Base-by-base conservation (phyloP, 1,139 yeast species). In the Diutina catenulata region DNA sequence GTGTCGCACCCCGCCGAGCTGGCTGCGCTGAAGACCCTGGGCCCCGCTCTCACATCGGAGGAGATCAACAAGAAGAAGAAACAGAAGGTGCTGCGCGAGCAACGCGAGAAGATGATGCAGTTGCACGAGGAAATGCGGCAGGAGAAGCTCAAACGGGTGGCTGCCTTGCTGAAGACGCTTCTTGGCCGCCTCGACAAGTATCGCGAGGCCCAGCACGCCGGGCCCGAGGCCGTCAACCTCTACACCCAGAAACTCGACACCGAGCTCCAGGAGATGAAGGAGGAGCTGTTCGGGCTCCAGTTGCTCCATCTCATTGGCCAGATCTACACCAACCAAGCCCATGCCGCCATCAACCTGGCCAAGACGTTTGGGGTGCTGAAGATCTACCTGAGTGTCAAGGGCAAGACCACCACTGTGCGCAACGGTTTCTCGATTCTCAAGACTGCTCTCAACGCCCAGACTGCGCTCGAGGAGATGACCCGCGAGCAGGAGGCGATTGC, bases 211-310 rank as follows among this genome's bases (percentile, higher is more conserved):
- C 25, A 31, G 15, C 8, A 19, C 7, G 62, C 60, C 40, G 39
- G 51, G 1, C 66, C 59, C 9, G 56, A 65, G 28, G 60, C 61
- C 53, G 56, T 43, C 44, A 57, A 46, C 47, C 76, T 61, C 49
- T 44, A 39, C 25, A 22, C 10, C 9, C 19, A 29, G 18, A 68
- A 70, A 42, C 56, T 80, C 19, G 53, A 59, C 14, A 61, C 60
- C 40, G 91, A 81, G 49, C 70, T 80, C 44, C 88, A 80, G 48
- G 75, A 67, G 44, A 53, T 67, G 52, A 67, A 67, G 43, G 57
- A 61, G 36, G 74, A 68, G 49, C 64, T 70, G 48, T 68, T 68
- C 46, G 74, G 74, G 15, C 55, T 68, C 37, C 70, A 67, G 45
- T 52, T 68, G 37, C 56, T 66, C 41, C 73, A 68, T 45, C 54